Conservation (phyloP, 2,329 filamentous ascomycete genomes). For the Paracoccidioides lutzii region DNA sequence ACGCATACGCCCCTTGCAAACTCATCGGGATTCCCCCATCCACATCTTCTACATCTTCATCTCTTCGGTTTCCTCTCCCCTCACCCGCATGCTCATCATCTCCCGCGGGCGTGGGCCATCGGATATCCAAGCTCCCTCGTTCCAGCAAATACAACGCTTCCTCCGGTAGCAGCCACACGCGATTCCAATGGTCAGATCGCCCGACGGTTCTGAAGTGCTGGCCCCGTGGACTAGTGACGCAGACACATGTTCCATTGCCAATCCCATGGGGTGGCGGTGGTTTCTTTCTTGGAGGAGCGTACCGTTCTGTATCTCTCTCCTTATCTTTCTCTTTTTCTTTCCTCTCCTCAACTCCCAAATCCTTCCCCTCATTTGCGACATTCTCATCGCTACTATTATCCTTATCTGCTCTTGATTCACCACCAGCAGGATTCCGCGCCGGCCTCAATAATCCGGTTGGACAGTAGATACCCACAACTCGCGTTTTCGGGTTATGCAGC, state of each 20-base stretch:
- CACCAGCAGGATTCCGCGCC: constrained; percentile 10
- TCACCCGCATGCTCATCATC: constrained; percentile 17
- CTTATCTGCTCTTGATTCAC: background rate
- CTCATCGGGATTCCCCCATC: constrained; percentile 69
- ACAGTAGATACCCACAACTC: constrained; percentile 60
- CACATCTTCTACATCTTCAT: constrained; percentile 32
- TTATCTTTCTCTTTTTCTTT: constrained; percentile 11
- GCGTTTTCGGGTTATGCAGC: constrained; percentile 55
- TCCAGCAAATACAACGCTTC: constrained; percentile 85
- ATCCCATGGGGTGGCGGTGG: constrained; percentile 11
- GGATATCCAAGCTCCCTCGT: constrained; percentile 71
- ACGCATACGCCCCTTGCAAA: constrained; percentile 77
- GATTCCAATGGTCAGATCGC: constrained; percentile 49
- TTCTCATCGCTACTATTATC: background rate
- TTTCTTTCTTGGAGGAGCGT: background rate
- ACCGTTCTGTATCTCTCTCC: constrained; percentile 6
- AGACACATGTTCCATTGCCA: constrained; percentile 37
- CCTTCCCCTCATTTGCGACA: background rate
- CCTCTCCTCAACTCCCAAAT: constrained; percentile 4
- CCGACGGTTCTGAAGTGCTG: constrained; percentile 67
- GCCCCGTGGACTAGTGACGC: constrained; percentile 59
- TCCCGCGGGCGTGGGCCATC: constrained; percentile 52
- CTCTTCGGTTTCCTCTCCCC: constrained; percentile 35
- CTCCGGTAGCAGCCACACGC: constrained; percentile 76
- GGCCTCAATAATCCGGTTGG: constrained; percentile 40